Evolutionary conservation across 2,329 filamentous ascomycete species (phyloP), one percentile per base, ranked within the genome.

Genomic region (Diplodia mutila): DNA sequence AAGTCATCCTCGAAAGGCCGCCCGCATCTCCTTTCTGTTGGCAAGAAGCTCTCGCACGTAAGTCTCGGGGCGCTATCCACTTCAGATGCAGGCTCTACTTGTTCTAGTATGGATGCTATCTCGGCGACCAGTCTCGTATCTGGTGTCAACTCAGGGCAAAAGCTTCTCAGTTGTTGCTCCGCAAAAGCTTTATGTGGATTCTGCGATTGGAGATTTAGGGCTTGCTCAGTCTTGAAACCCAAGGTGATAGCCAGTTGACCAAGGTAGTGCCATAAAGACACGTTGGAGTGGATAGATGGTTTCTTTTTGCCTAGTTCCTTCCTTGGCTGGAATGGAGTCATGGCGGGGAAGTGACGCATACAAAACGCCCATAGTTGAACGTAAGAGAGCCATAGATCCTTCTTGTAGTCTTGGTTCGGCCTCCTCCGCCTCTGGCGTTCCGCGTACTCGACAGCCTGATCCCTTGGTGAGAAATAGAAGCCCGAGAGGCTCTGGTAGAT

Each of bases 351-450:
- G 34, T 70, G 57, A 48, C 70, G 53, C 21, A 71, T 37, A 42
- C 69, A 70, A 49, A 71, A 71, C 32, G 69, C 37, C 70, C 69
- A 71, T 12, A 71, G 49, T 29, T 70, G 68, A 9, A 52, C 49
- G 23, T 52, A 52, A 8, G 64, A 23, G 16, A 59, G 52, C 64
- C 64, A 32, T 23, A 67, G 8, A 68, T n/a, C 39, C 25, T 49
- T 49, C 59, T 66, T 48, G 23, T 39, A 27, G 37, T 18, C 53
- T 25, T 52, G 1, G 2, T 7, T 59, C 21, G 34, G 29, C 57
- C 29, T 29, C n/a, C 5, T 27, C 27, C 25, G n/a, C 51, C 21
- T 48, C n/a, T 21, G 32, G 42, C 53, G n/a, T 23, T 69, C 69
- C 12, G 61, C 23, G 29, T 27, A 34, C 51, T 71, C 57, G 4